Evolutionary conservation across 202 grass and related monocot species (phyloP).

Genomic region (Setaria viridis): DNA sequence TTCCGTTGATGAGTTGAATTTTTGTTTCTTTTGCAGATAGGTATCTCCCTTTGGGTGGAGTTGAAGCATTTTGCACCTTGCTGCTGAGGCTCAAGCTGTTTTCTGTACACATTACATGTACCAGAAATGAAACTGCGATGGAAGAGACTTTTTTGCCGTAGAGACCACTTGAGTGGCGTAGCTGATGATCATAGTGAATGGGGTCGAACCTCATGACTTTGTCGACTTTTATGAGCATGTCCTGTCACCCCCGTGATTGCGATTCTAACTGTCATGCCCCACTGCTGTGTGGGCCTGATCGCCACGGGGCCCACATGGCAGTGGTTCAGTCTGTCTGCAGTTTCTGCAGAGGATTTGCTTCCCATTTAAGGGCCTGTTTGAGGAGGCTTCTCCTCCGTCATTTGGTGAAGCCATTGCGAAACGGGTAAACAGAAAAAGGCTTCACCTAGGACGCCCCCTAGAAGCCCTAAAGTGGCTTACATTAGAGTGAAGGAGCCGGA

Average conservation of each 20-base stretch:
- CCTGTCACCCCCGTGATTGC: background rate
- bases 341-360: too few species aligned
- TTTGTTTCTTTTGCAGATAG: constrained; percentile 28
- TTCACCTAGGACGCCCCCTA: too few species aligned
- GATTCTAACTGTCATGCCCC: background rate
- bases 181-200: constrained; percentile 23
- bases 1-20: background rate
- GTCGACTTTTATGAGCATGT: background rate
- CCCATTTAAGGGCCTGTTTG: too few species aligned
- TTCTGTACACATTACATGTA: background rate
- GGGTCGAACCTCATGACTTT: background rate
- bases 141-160: background rate
- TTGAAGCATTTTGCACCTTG: constrained; percentile 23
- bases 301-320: too few species aligned
- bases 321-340: too few species aligned
- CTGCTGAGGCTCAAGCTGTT: background rate
- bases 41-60: background rate
- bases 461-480: too few species aligned
- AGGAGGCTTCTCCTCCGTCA: too few species aligned
- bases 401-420: too few species aligned
- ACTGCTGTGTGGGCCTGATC: too few species aligned
- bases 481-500: too few species aligned
- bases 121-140: constrained; percentile 12
- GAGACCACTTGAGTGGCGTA: background rate
- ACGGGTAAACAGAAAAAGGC: too few species aligned